Percentiles rank a stretch among this genome's conserved stretches.
Evolutionary conservation across 1,284 basidiomycete genomes (phyloP).

Genomic region (Trametes hirsuta): DNA sequence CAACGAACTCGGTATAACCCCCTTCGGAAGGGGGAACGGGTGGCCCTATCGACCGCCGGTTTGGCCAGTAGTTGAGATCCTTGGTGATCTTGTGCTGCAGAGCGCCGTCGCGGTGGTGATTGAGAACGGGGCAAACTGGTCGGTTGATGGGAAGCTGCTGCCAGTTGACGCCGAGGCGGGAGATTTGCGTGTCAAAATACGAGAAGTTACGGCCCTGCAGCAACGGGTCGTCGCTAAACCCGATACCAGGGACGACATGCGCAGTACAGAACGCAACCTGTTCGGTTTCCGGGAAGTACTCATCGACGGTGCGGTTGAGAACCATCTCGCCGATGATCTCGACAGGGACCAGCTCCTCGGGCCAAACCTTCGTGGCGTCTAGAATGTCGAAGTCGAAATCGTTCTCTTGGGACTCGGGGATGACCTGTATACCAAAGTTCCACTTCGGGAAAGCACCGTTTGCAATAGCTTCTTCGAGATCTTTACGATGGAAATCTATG

Average conservation of each 20-base stretch:
- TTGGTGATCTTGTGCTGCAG: slow-evolving; percentile 62
- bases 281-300: slow-evolving; percentile 85
- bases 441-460: slow-evolving; percentile 71
- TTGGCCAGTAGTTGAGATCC: slow-evolving; percentile 75
- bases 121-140: slow-evolving; percentile 80
- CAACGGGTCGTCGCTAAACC: slow-evolving; percentile 80
- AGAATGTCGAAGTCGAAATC: slow-evolving; percentile 83
- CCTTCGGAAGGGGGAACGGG: slow-evolving; percentile 55
- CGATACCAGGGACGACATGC: slow-evolving; percentile 83
- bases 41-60: slow-evolving; percentile 59
- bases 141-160: slow-evolving; percentile 81
- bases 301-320: slow-evolving; percentile 67
- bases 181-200: slow-evolving; percentile 82
- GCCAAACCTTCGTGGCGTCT: slow-evolving; percentile 86
- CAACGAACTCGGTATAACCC: slow-evolving; percentile 60
- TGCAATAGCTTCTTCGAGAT: slow-evolving; percentile 77
- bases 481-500: slow-evolving; percentile 79
- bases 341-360: slow-evolving; percentile 77
- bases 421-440: slow-evolving; percentile 78
- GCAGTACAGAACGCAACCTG: slow-evolving; percentile 84
- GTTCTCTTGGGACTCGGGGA: slow-evolving; percentile 69
- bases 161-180: slow-evolving; percentile 76
- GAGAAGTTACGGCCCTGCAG: slow-evolving; percentile 86
- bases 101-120: slow-evolving; percentile 71
- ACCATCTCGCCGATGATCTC: slow-evolving; percentile 77